Base-by-base conservation (phyloP, 768 basidiomycete species). In the Leccinum rimulosum region DNA sequence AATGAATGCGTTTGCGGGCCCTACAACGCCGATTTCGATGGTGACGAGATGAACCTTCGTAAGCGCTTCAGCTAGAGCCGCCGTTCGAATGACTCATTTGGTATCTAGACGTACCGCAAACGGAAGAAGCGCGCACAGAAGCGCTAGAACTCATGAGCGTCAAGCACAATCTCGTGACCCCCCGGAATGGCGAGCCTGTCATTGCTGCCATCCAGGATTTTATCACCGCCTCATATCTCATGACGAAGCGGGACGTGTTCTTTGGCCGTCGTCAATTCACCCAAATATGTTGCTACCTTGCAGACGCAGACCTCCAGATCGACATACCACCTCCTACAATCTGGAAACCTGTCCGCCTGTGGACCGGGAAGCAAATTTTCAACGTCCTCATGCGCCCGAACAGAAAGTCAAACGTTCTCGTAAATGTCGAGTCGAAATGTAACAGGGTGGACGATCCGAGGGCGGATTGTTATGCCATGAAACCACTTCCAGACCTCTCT, bases 21-120 rank as follows among this genome's bases (percentile, higher is more conserved):
- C 8, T 98, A 98, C 76, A 98, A 98, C 70, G 97, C 97, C 52
- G 97, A 99, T 79, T 99, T 99, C 64, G 97, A 99, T 71, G 97
- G 97, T 61, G 97, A 99, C 71, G 97, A 99, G 73, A 99, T 99
- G 97, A 99, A 99, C 75, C 78, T 99, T 67, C 97, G 96, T 95
- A 68, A 67, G 92, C 71, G 53, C 50, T 60, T 14, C 38, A 30
- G 28, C 54, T 4, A 62, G 4, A 17, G 2, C 31, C 51, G 28
- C 50, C 4, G 38, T 61, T 52, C 31, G 57, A 19, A 5, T 22
- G 6, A 14, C 51, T 66, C 47, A 62, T 54, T 28, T 3, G 22
- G 4, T 56, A 50, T 22, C 19, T 14, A 98, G 95, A 99, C 74
- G 93, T 99, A 2, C 97, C 97, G 0, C 97, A 99, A 74, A 99